Conservation (phyloP, 148 eudicot species). For the Arctostaphylos glauca region DNA sequence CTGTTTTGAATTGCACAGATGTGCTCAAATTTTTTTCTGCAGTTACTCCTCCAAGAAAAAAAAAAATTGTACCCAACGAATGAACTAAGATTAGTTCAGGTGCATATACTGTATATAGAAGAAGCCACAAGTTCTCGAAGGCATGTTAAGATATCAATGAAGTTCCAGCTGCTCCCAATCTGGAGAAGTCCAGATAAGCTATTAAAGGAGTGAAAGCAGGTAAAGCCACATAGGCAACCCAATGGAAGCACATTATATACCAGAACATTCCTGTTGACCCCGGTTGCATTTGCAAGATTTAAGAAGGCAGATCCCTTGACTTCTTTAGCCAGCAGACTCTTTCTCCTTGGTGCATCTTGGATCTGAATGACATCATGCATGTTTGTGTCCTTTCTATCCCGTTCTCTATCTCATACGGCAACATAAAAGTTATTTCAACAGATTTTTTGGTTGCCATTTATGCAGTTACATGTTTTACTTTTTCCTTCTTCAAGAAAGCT, state of each 20-base stretch:
- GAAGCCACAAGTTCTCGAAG: not conserved
- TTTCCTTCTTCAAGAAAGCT: not conserved
- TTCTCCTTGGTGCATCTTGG: not conserved
- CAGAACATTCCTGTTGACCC: not conserved
- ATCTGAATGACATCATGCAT: not conserved
- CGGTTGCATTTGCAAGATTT: not conserved
- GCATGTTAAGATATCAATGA: not conserved
- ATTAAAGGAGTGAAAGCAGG: not conserved
- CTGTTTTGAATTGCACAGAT: not conserved
- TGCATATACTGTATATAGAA: not conserved
- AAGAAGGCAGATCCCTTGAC: not conserved
- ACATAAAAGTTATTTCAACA: not conserved
- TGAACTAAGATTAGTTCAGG: not conserved
- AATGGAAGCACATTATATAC: not conserved
- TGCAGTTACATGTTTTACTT: not conserved
- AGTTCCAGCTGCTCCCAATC: not conserved
- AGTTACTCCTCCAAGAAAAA: not conserved
- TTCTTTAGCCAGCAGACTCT: not conserved
- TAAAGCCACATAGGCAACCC: not conserved
- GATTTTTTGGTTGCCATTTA: not conserved
- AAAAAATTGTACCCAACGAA: not conserved
- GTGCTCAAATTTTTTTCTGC: not conserved
- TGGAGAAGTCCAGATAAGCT: not conserved
- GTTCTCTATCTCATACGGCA: not conserved
- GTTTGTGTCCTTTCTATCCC: not conserved